Percentiles rank a stretch among this genome's conserved stretches.
phyloP scores from a whole-genome alignment of 495 filamentous ascomycete species.

The Aspergillus homomorphus region DNA sequence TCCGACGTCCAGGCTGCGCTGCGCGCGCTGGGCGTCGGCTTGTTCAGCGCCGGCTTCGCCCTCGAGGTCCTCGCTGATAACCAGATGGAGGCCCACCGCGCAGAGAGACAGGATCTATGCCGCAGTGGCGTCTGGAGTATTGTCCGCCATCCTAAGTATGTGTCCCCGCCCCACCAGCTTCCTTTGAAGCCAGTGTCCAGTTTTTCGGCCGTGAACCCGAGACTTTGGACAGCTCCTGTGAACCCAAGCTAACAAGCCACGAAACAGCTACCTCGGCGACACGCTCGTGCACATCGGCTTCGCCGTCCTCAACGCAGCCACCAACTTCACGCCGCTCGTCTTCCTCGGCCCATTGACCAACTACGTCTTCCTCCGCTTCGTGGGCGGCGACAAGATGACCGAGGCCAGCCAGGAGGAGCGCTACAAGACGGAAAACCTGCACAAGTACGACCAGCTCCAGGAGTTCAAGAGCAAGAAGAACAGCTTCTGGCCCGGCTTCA shows the following conservation, averaged over 20 bases:
- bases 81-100: constrained; percentile 43
- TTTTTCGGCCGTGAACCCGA: neutral
- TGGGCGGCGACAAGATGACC: constrained; percentile 53
- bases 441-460: constrained; percentile 50
- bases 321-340: constrained; percentile 49
- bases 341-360: constrained; percentile 55
- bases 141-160: constrained; percentile 60
- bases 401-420: constrained; percentile 49
- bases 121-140: constrained; percentile 57
- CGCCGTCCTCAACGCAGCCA: constrained; percentile 42
- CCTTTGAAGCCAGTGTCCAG: too few species aligned
- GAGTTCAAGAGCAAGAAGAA: constrained; percentile 51
- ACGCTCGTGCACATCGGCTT: constrained; percentile 48
- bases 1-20: constrained; percentile 15
- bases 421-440: constrained; percentile 41
- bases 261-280: constrained; percentile 54
- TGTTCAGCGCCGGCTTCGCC: constrained; percentile 53
- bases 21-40: constrained; percentile 48
- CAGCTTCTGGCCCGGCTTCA: constrained; percentile 52
- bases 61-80: constrained; percentile 54
- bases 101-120: constrained; percentile 36
- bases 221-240: neutral
- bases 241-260: constrained; percentile 2
- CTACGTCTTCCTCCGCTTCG: constrained; percentile 54
- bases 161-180: constrained; percentile 10